A percentile compares a stretch with the other conserved stretches of the same genome.
Conservation (phyloP, 2,329 filamentous ascomycete species). For the Fusarium buharicum region DNA sequence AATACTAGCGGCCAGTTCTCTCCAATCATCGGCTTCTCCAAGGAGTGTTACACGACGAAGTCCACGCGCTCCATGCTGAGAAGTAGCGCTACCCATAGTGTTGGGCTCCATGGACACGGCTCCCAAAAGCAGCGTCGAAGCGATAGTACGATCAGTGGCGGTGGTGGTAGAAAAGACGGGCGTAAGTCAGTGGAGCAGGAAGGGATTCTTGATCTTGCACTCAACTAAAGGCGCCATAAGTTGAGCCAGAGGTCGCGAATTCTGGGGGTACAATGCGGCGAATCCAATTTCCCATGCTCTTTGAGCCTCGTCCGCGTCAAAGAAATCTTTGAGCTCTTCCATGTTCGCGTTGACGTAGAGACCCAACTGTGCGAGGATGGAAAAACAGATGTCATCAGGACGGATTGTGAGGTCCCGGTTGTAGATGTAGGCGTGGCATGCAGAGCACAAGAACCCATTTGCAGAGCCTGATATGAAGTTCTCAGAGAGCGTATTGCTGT, state of each 20-base stretch:
- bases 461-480: background rate
- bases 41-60: background rate
- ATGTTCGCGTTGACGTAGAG: constrained; percentile 60
- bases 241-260: background rate
- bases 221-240: background rate
- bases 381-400: constrained; percentile 64
- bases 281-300: background rate
- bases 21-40: background rate
- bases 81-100: background rate
- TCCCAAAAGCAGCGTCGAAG: background rate
- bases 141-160: background rate
- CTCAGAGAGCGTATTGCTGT: background rate
- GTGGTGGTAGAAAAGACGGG: background rate
- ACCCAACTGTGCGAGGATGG: constrained; percentile 60
- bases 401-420: constrained; percentile 60
- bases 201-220: too few relatives aligned
- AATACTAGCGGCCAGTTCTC: background rate
- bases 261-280: rapidly evolving
- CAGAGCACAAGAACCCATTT: constrained; percentile 55
- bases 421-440: constrained; percentile 54
- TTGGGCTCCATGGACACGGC: background rate
- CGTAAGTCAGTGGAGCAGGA: background rate
- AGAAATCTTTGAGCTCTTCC: too few relatives aligned
- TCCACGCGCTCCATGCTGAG: background rate
- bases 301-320: too few relatives aligned